Evolutionary conservation across 2,329 filamentous ascomycete genomes (phyloP), one percentile per base, ranked within the genome.

Genomic region (Aspergillus melleus): DNA sequence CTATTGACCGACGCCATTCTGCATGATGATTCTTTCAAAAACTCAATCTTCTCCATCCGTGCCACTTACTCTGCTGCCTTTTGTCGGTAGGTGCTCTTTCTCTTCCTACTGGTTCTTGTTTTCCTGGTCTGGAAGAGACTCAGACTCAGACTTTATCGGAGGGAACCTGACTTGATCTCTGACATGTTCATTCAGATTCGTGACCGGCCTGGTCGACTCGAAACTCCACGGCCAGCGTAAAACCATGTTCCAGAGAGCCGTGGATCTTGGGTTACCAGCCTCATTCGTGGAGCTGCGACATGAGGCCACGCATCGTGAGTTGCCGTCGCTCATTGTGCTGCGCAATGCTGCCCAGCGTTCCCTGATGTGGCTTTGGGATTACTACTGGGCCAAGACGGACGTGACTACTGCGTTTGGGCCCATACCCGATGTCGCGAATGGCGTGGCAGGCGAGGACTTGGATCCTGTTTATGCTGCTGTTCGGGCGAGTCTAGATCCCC

Each of bases 201-300:
- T 80, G 14, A 80, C 78, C 2, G 76, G 76, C 22, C 68, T 80
- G 1, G 76, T 80, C 16, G 78, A 80, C 63, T 74, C 76, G 0
- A 79, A 79, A 53, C 69, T 79, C 11, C 70, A 74, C 55, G 75
- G 75, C 16, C 72, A 69, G 52, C 76, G 75, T 24, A 74, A 71
- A 57, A 79, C 77, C 53, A 80, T 80, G 78, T 80, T 79, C 62
- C 74, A 77, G 54, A 72, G 76, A 20, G 78, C 78, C 4, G 65
- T 73, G 55, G 72, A 77, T 46, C 64, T 80, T 3, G 76, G 77
- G 1, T 65, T 80, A 3, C 78, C 78, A 0, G 86, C 88, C 0
- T 88, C 89, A 0, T 96, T 96, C 75, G 92, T 97, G 56, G 92
- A 96, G 79, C 81, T 96, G 60, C 86, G 93, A 50, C 93, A 97